These are phyloP conservation scores for Penicillium paxilli DNA, from an alignment of 495 filamentous ascomycete species.

Conservation along the genomic window DNA sequence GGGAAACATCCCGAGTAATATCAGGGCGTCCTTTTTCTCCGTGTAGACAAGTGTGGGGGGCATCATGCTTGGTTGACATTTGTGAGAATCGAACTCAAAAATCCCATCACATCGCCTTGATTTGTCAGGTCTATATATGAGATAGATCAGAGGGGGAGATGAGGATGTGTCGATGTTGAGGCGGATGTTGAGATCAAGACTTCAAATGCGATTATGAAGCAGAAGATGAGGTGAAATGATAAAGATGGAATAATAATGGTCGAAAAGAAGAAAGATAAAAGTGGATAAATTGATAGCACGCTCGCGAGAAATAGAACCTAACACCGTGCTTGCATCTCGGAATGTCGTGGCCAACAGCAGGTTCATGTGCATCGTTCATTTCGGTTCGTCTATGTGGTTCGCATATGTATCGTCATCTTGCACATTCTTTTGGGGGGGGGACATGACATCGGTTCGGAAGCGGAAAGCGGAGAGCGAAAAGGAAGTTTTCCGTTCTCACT, in stretches of 20 bases:
- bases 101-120: no score
- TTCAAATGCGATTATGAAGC: neutral
- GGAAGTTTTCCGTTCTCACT: conserved; percentile 1
- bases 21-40: neutral
- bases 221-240: neutral
- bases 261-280: neutral
- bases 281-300: neutral
- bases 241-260: neutral
- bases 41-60: neutral
- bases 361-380: conserved; percentile 31
- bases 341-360: conserved; percentile 25
- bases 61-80: neutral
- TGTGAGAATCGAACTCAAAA: neutral
- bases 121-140: no score
- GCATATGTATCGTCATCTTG: conserved; percentile 30
- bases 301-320: conserved; percentile 23
- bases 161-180: neutral
- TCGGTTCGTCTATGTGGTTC: conserved; percentile 31
- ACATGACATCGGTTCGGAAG: conserved; percentile 7
- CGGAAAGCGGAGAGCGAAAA: neutral
- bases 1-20: neutral
- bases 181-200: neutral
- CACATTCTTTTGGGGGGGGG: conserved; percentile 24
- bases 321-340: conserved; percentile 33
- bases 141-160: no score